A percentile compares a stretch with the other conserved stretches of the same genome.
Conservation (phyloP, 2,329 filamentous ascomycete species). For the Camillea tinctor region DNA sequence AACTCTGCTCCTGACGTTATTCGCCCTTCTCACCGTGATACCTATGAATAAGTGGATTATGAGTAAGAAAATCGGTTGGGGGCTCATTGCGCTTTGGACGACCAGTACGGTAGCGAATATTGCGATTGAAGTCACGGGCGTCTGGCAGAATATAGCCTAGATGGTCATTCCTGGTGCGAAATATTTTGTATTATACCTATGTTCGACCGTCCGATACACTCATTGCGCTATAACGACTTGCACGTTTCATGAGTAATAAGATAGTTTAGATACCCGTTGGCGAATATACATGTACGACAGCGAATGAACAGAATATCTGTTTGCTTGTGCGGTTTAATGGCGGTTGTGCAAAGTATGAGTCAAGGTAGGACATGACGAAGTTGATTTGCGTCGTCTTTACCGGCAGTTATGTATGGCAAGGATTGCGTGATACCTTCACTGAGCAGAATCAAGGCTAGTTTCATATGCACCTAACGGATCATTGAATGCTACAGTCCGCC, state of each 20-base stretch:
- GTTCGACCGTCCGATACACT: conserved; percentile 2
- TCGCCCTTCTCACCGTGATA: conserved; percentile 75
- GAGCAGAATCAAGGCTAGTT: neutral
- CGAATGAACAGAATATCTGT: neutral
- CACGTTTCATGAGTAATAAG: conserved; percentile 5
- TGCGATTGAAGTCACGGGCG: conserved; percentile 68
- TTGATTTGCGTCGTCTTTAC: neutral
- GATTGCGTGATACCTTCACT: neutral
- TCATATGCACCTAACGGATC: neutral
- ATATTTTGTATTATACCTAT: conserved; percentile 15
- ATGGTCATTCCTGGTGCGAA: conserved; percentile 1
- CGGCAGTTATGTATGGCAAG: neutral
- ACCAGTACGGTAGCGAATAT: conserved; percentile 81
- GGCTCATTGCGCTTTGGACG: conserved; percentile 76
- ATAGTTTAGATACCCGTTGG: conserved; percentile 5
- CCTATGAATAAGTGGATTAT: conserved; percentile 85
- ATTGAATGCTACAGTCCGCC: neutral
- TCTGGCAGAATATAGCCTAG: conserved; percentile 41
- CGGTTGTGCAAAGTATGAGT: neutral
- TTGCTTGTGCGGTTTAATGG: neutral
- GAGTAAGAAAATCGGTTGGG: conserved; percentile 78
- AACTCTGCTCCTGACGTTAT: conserved; percentile 77
- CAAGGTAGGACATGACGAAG: neutral
- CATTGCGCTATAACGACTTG: conserved; percentile 4
- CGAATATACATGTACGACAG: neutral